These are phyloP conservation scores for Paxillus ammoniavirescens DNA, from an alignment of 768 basidiomycete genomes.

Conservation along the genomic window DNA sequence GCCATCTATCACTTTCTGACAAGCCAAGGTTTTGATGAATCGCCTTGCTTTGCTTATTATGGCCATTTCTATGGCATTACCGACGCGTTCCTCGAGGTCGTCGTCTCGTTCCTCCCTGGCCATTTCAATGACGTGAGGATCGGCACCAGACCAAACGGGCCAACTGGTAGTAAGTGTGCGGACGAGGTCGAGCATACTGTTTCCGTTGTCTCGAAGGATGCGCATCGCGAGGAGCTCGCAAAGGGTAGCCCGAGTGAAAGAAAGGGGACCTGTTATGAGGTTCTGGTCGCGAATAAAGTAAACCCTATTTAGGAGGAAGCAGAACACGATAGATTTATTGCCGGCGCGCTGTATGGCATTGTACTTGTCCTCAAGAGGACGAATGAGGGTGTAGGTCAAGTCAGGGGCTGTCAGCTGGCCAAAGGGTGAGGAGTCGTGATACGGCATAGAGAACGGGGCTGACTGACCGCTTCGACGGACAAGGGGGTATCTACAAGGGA, in stretches of 20 bases:
- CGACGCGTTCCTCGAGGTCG: slow-evolving; percentile 74
- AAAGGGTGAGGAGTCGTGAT: slow-evolving; percentile 8
- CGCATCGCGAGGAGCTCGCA: slow-evolving; percentile 91
- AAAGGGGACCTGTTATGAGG: slow-evolving; percentile 66
- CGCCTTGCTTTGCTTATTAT: slow-evolving; percentile 83
- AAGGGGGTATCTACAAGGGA: slow-evolving; percentile 73
- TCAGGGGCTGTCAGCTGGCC: slow-evolving; percentile 78
- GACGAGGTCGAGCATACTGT: slow-evolving; percentile 65
- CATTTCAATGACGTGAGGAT: slow-evolving; percentile 51
- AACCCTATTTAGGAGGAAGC: slow-evolving; percentile 82
- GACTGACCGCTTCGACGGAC: slow-evolving; percentile 69
- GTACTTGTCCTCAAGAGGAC: slow-evolving; percentile 88
- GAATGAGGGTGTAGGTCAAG: slow-evolving; percentile 85
- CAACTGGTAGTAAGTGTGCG: slow-evolving; percentile 75
- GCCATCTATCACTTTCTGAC: slow-evolving; percentile 85
- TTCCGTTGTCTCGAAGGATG: slow-evolving; percentile 68
- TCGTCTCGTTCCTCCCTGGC: slow-evolving; percentile 66
- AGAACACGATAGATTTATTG: slow-evolving; percentile 86
- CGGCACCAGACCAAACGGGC: slow-evolving; percentile 78
- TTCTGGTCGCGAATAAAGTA: slow-evolving; percentile 81
- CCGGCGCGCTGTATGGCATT: slow-evolving; percentile 62
- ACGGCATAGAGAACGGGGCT: not conserved
- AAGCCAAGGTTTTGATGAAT: slow-evolving; percentile 87
- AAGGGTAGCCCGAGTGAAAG: slow-evolving; percentile 70
- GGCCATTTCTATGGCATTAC: slow-evolving; percentile 92